phyloP scores from a whole-genome alignment of 257 asterid species.

The Gynochthodes officinalis region DNA sequence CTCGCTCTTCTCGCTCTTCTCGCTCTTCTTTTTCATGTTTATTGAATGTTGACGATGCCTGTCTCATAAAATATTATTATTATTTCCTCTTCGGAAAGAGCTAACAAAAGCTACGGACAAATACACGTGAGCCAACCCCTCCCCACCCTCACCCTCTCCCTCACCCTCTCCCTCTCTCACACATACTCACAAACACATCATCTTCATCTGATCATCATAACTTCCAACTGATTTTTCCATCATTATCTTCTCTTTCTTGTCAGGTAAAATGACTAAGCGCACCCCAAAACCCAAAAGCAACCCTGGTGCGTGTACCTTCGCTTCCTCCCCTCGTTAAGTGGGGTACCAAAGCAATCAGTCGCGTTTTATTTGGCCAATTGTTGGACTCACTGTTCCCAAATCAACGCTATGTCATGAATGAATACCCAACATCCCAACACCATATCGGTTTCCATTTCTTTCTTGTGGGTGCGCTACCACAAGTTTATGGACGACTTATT shows the following conservation, averaged over 20 bases:
- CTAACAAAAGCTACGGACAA: constrained; percentile 20
- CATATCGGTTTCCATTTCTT: too few species aligned
- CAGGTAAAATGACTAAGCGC: constrained; percentile 5
- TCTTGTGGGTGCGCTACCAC: too few species aligned
- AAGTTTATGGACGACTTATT: too few species aligned
- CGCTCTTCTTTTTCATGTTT: neutral
- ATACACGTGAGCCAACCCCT: constrained; percentile 41
- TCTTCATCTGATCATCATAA: constrained; percentile 21
- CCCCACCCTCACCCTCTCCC: neutral
- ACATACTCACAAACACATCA: constrained; percentile 6
- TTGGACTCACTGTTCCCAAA: neutral
- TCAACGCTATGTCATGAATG: neutral
- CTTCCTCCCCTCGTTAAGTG: neutral
- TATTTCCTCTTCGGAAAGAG: neutral
- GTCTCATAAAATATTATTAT: too few species aligned
- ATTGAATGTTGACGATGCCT: neutral
- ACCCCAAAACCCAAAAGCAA: neutral
- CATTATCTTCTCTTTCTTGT: constrained; percentile 24
- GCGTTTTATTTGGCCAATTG: neutral
- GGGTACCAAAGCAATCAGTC: constrained; percentile 1
- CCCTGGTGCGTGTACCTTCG: constrained; percentile 8
- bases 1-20: neutral
- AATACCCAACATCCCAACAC: too few species aligned
- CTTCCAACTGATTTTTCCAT: constrained; percentile 23
- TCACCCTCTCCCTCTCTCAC: constrained; percentile 2